Evolutionary conservation across 768 basidiomycete species (phyloP).

Genomic region (Leccinum imitatum): DNA sequence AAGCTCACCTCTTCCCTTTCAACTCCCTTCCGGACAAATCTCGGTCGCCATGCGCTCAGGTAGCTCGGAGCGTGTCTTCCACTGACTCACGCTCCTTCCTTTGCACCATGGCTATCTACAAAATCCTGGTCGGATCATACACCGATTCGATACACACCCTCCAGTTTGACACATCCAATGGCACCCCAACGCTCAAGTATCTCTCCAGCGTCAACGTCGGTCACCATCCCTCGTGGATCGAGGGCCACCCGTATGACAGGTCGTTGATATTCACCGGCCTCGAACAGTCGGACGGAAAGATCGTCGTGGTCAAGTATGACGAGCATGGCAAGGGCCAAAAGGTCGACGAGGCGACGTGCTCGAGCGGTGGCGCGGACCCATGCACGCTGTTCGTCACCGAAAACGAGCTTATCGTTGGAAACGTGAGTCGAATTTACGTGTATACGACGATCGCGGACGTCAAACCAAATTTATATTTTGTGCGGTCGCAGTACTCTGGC

Average conservation of each 20-base stretch:
- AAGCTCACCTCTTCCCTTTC: no score
- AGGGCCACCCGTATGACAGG: conserved; percentile 53
- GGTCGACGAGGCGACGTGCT: conserved; percentile 41
- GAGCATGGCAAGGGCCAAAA: conserved; percentile 43
- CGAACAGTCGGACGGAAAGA: conserved; percentile 65
- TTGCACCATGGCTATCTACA: conserved; percentile 24
- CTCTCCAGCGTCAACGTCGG: conserved; percentile 50
- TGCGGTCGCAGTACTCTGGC: conserved; percentile 56
- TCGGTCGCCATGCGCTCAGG: no score
- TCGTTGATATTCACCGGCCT: conserved; percentile 65
- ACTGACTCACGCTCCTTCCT: no score
- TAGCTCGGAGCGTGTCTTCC: no score
- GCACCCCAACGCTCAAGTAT: conserved; percentile 50
- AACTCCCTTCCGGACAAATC: no score
- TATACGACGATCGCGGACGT: neutral
- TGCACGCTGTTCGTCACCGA: conserved; percentile 62
- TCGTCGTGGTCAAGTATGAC: conserved; percentile 59
- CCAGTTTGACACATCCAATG: conserved; percentile 55
- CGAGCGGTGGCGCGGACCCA: conserved; percentile 59
- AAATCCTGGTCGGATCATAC: conserved; percentile 66
- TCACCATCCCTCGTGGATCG: conserved; percentile 76
- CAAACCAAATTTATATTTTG: neutral
- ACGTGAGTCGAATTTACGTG: conserved; percentile 50
- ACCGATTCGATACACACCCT: conserved; percentile 62
- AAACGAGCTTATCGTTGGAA: conserved; percentile 62